A percentile compares a stretch with the other conserved stretches of the same genome.
Conservation (phyloP, 2,329 filamentous ascomycete genomes). For the Penicillium freii region DNA sequence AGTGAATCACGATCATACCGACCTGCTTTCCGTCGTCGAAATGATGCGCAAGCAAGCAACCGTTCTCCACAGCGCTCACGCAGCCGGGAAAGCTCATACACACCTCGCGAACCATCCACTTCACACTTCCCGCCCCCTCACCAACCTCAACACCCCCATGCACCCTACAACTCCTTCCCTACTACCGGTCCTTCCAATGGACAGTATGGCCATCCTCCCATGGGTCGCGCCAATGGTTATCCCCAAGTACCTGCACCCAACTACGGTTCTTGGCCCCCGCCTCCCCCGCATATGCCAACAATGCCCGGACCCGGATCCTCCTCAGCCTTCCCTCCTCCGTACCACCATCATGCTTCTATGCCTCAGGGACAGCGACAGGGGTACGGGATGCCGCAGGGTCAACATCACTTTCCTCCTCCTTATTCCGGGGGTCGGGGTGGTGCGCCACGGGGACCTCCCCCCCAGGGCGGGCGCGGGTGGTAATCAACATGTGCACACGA, state of each 20-base stretch:
- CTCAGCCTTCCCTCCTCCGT: constrained; percentile 30
- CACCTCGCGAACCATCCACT: constrained; percentile 28
- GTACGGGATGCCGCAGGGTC: constrained; percentile 29
- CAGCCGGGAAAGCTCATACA: constrained; percentile 34
- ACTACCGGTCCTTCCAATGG: constrained; percentile 9
- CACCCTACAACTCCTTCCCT: constrained; percentile 17
- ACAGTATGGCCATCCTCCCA: constrained; percentile 9
- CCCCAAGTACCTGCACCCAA: constrained; percentile 34
- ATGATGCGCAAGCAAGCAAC: constrained; percentile 28
- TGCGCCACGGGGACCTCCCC: constrained; percentile 19
- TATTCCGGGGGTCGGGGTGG: constrained; percentile 27
- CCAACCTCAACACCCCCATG: constrained; percentile 20
- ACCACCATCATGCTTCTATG: constrained; percentile 19
- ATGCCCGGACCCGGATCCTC: constrained; percentile 21
- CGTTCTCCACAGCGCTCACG: constrained; percentile 28
- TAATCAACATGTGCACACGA: constrained; percentile 5
- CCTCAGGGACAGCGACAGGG: constrained; percentile 15
- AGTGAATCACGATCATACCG: constrained; percentile 31
- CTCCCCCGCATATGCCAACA: constrained; percentile 31
- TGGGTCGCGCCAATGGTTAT: constrained; percentile 16
- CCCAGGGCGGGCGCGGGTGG: constrained; percentile 16
- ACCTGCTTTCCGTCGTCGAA: constrained; percentile 14
- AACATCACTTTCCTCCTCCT: constrained; percentile 35
- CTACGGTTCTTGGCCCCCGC: constrained; percentile 38
- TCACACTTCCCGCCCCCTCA: constrained; percentile 25